These are phyloP conservation scores for Cynanchum wilfordii DNA, from an alignment of 257 asterid species.

Conservation along the genomic window DNA sequence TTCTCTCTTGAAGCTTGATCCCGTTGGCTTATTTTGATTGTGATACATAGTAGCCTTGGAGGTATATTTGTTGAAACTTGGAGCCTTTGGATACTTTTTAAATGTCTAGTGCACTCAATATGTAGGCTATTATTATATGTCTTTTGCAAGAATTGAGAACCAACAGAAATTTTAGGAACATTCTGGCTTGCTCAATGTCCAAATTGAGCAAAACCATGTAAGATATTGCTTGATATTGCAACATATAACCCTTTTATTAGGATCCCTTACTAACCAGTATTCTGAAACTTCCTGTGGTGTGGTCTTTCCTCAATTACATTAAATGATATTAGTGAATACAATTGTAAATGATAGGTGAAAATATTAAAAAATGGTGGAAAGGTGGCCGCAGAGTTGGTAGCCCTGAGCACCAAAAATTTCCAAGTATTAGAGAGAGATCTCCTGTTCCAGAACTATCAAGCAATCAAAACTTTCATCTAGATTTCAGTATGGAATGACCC, in stretches of 20 bases:
- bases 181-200: background rate
- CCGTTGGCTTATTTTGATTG: background rate
- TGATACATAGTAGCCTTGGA: background rate
- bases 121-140: background rate
- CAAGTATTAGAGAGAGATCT: background rate
- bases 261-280: background rate
- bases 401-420: background rate
- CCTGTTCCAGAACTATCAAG: slow-evolving; percentile 6
- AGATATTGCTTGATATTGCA: background rate
- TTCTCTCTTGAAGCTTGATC: background rate
- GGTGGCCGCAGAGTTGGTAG: background rate
- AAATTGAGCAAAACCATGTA: background rate
- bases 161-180: no score
- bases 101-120: background rate
- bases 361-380: background rate
- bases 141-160: background rate
- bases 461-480: slow-evolving; percentile 32
- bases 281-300: background rate
- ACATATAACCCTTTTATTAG: background rate
- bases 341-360: background rate
- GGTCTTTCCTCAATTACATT: slow-evolving; percentile 2
- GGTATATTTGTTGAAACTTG: background rate
- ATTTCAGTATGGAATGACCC: slow-evolving; percentile 68
- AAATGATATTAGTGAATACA: background rate
- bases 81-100: background rate